Conservation (phyloP, 257 asterid species). For the Penstemon davidsonii region DNA sequence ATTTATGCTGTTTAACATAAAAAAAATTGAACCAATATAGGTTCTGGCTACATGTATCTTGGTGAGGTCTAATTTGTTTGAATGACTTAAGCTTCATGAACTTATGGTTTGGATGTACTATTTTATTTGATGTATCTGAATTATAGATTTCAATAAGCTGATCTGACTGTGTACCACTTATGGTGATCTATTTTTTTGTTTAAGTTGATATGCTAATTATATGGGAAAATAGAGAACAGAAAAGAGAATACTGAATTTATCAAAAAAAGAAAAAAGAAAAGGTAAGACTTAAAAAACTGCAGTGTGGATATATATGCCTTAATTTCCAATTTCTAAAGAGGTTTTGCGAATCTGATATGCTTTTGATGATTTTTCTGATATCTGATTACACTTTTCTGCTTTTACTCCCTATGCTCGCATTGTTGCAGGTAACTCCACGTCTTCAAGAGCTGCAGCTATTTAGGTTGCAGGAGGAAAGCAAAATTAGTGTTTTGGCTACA, state of each 20-base stretch:
- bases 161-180: background rate
- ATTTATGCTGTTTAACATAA: background rate
- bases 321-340: conserved; percentile 1
- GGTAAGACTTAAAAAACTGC: background rate
- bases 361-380: conserved; percentile 4
- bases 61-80: background rate
- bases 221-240: background rate
- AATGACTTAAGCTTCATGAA: conserved; percentile 15
- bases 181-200: background rate
- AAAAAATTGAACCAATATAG: background rate
- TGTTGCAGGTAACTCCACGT: conserved; percentile 88
- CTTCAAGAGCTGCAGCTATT: conserved; percentile 83
- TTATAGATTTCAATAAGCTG: background rate
- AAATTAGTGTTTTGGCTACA: conserved; percentile 39
- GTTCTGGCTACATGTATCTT: background rate
- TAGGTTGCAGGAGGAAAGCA: conserved; percentile 72
- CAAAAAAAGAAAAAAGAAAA: background rate
- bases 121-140: conserved; percentile 9
- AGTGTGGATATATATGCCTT: background rate
- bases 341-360: conserved; percentile 8
- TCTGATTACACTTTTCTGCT: conserved; percentile 1
- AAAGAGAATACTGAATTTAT: background rate
- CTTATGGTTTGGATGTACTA: conserved; percentile 1
- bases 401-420: conserved; percentile 18
- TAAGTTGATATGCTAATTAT: background rate